Evolutionary conservation across 768 basidiomycete species (phyloP).

Genomic region (Lentinula raphanica): DNA sequence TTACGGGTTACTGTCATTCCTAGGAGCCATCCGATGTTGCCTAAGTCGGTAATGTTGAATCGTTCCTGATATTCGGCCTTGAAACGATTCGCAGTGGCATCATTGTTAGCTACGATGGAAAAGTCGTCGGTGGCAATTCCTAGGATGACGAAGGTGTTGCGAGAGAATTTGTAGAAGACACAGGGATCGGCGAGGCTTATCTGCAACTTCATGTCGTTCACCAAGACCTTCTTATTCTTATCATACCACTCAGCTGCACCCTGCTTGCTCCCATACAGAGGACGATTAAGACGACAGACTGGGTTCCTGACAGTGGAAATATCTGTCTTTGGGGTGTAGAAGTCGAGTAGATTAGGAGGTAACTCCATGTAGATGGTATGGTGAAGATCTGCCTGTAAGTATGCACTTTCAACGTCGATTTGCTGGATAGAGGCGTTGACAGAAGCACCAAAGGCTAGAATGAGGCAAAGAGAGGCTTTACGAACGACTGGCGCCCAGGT

Average conservation of each 20-base stretch:
- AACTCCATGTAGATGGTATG: slow-evolving; percentile 14
- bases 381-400: slow-evolving; percentile 20
- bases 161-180: slow-evolving; percentile 9
- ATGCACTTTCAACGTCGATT: slow-evolving; percentile 12
- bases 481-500: slow-evolving; percentile 8
- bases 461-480: slow-evolving; percentile 4
- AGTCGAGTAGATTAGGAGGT: slow-evolving; percentile 1
- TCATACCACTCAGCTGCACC: not conserved
- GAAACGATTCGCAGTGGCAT: slow-evolving; percentile 7
- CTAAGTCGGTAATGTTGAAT: slow-evolving; percentile 22
- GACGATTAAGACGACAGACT: not conserved
- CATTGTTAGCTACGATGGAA: slow-evolving; percentile 12
- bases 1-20: slow-evolving; percentile 17
- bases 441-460: slow-evolving; percentile 7
- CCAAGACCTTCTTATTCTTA: not conserved
- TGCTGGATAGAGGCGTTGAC: slow-evolving; percentile 10
- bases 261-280: not conserved
- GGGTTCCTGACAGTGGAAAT: not conserved
- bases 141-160: not conserved
- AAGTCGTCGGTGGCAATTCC: slow-evolving; percentile 18
- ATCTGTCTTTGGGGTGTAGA: not conserved
- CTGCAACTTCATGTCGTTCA: not conserved
- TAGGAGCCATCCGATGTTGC: slow-evolving; percentile 20
- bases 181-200: slow-evolving; percentile 9
- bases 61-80: slow-evolving; percentile 11